Conservation (phyloP, 2,329 filamentous ascomycete species). For the Fusarium sp. region DNA sequence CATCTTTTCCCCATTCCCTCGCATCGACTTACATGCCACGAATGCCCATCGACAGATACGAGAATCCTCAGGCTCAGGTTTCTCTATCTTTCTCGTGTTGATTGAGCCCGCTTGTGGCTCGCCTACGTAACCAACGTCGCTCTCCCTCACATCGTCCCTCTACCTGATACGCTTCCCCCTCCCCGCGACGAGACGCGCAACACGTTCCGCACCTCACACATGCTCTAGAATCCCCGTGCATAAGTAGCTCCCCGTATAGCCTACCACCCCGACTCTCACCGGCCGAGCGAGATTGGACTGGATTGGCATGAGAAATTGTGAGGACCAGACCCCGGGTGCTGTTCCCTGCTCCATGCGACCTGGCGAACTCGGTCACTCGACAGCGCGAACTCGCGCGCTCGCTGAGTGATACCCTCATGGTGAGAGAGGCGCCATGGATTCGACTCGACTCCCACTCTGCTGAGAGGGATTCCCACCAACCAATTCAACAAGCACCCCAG, state of each 20-base stretch:
- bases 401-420: slow-evolving; percentile 29
- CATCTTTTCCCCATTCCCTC: background rate
- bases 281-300: slow-evolving; percentile 25
- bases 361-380: slow-evolving; percentile 10
- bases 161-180: slow-evolving; percentile 29
- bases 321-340: slow-evolving; percentile 4
- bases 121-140: slow-evolving; percentile 16
- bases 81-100: slow-evolving; percentile 6
- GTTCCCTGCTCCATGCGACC: slow-evolving; percentile 15
- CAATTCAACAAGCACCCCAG: slow-evolving; percentile 8
- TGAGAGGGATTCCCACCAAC: slow-evolving; percentile 22
- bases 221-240: slow-evolving; percentile 13
- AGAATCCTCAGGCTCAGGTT: slow-evolving; percentile 5
- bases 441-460: background rate
- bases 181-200: slow-evolving; percentile 26
- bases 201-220: slow-evolving; percentile 16
- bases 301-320: slow-evolving; percentile 10
- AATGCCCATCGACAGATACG: slow-evolving; percentile 1
- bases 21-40: background rate
- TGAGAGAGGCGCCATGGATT: slow-evolving; percentile 18
- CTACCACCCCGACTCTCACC: slow-evolving; percentile 18
- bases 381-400: background rate
- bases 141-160: slow-evolving; percentile 12
- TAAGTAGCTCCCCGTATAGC: background rate
- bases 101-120: background rate